These are phyloP conservation scores for Suillus cothurnatus DNA, from an alignment of 768 basidiomycete genomes.

Conservation along the genomic window DNA sequence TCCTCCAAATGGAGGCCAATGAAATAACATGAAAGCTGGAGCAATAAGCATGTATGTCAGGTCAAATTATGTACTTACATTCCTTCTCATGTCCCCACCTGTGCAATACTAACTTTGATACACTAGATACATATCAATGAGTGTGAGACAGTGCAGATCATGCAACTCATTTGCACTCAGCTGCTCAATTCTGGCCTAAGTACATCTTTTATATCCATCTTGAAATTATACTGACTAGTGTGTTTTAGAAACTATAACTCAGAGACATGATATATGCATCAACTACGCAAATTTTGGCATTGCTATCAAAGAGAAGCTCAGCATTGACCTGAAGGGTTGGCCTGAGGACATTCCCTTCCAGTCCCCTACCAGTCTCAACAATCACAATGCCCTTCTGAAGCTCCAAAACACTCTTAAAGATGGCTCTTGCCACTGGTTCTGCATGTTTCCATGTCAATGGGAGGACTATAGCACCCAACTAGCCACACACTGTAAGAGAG, in stretches of 20 bases:
- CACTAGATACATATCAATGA: background rate
- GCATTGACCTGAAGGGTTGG: constrained; percentile 10
- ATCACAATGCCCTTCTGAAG: background rate
- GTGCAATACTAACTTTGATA: background rate
- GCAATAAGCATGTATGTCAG: constrained; percentile 10
- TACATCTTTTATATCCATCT: background rate
- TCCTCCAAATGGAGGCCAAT: constrained; percentile 6
- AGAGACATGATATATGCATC: background rate
- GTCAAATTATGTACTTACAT: constrained; percentile 11
- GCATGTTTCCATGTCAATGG: background rate
- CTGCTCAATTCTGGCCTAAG: background rate
- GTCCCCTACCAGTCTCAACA: constrained; percentile 1
- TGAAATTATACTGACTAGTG: background rate
- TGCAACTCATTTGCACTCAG: background rate
- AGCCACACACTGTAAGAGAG: background rate
- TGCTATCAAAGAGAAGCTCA: constrained; percentile 7
- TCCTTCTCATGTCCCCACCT: too few relatives aligned
- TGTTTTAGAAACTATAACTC: background rate
- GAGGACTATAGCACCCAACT: background rate
- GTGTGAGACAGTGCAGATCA: background rate
- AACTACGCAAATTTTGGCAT: constrained; percentile 9
- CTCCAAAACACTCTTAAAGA: constrained; percentile 1
- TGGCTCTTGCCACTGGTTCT: background rate
- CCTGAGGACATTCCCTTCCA: constrained; percentile 7
- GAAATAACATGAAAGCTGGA: background rate